phyloP scores from a whole-genome alignment of 805 yeast genomes.

The Cyberlindnera lachancei region DNA sequence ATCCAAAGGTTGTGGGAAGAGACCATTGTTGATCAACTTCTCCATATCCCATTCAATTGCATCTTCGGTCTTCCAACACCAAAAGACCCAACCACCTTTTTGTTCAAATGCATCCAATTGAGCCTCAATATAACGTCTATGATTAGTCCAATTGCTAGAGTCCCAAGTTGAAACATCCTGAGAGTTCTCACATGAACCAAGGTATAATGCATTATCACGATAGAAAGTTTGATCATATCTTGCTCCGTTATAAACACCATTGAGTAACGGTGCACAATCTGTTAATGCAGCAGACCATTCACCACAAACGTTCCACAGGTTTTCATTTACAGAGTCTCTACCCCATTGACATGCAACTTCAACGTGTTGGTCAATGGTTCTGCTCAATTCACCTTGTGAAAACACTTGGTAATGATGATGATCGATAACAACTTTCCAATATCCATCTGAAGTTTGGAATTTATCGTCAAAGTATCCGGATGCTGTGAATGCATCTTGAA shows the following conservation, averaged over 20 bases:
- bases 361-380: slow-evolving; percentile 57
- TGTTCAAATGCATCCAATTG: slow-evolving; percentile 80
- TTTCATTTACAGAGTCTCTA: slow-evolving; percentile 35
- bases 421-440: slow-evolving; percentile 70
- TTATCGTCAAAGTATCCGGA: slow-evolving; percentile 56
- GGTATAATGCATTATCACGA: slow-evolving; percentile 30
- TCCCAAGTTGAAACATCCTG: slow-evolving; percentile 52
- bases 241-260: slow-evolving; percentile 80
- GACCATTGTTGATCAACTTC: slow-evolving; percentile 43
- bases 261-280: slow-evolving; percentile 84
- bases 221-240: slow-evolving; percentile 61
- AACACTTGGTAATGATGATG: slow-evolving; percentile 92
- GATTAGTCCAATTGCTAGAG: slow-evolving; percentile 42
- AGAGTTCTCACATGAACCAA: slow-evolving; percentile 57
- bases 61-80: slow-evolving; percentile 89
- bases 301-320: slow-evolving; percentile 73
- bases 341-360: slow-evolving; percentile 46
- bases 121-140: slow-evolving; percentile 76
- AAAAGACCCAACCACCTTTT: slow-evolving; percentile 82
- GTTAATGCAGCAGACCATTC: slow-evolving; percentile 92
- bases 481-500: slow-evolving; percentile 78
- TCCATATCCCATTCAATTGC: slow-evolving; percentile 83
- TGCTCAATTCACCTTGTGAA: slow-evolving; percentile 49
- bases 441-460: slow-evolving; percentile 29
- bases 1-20: slow-evolving; percentile 77